Percentiles rank a stretch among this genome's conserved stretches.
Conservation (phyloP, 2,329 filamentous ascomycete species). For the Verticillium isaacii region DNA sequence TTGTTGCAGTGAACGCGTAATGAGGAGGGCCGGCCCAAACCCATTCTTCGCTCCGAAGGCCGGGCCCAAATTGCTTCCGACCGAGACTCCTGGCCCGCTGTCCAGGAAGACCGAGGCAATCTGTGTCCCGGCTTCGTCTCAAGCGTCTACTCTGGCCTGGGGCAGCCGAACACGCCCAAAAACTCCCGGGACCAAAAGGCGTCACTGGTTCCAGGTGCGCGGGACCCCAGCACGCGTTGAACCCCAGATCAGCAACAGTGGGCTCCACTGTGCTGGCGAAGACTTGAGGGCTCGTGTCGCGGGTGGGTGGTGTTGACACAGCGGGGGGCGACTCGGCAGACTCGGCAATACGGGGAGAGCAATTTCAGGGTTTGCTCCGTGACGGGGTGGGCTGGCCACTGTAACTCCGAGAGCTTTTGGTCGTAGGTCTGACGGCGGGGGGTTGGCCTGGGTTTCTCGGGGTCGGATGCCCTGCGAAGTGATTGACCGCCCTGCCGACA, state of each 20-base stretch:
- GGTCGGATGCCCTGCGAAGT: not conserved
- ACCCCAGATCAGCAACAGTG: not conserved
- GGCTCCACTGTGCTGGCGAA: no score
- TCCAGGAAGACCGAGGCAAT: not conserved
- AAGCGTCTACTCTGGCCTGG: not conserved
- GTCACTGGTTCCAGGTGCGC: not conserved
- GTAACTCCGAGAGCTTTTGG: not conserved
- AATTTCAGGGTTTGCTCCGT: not conserved
- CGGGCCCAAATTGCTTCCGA: not conserved
- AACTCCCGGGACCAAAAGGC: not conserved
- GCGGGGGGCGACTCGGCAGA: not conserved
- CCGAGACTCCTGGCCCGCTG: not conserved
- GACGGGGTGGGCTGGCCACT: not conserved
- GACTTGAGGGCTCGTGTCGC: not conserved
- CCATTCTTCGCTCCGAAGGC: not conserved
- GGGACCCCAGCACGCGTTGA: not conserved
- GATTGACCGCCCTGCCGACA: not conserved
- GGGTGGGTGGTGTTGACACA: not conserved
- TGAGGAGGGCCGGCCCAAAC: not conserved
- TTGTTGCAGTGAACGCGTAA: not conserved
- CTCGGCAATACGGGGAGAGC: not conserved
- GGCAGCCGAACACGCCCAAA: not conserved
- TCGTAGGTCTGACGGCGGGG: not conserved
- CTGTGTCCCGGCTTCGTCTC: not conserved
- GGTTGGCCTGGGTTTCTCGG: not conserved